These are phyloP conservation scores for Rhizopogon vesiculosus DNA, from an alignment of 768 basidiomycete species.

Conservation along the genomic window DNA sequence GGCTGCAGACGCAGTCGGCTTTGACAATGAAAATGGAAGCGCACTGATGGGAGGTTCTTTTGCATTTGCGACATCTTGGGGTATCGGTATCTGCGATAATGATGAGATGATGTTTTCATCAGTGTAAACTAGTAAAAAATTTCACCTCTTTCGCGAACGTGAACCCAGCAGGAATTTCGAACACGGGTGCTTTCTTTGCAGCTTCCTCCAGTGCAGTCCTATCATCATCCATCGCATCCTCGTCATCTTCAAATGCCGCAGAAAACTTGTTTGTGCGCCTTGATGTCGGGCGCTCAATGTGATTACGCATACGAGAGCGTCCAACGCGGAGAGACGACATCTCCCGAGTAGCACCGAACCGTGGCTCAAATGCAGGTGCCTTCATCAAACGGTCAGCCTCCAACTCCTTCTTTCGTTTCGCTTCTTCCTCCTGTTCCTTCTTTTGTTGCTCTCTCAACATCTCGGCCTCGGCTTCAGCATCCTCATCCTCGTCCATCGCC, in stretches of 20 bases:
- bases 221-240: conserved; percentile 36
- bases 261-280: conserved; percentile 57
- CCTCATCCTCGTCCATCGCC: conserved; percentile 30
- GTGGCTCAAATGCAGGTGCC: conserved; percentile 16
- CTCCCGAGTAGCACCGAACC: conserved; percentile 13
- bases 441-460: conserved; percentile 7
- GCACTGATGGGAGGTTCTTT: conserved; percentile 65
- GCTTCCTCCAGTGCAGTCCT: conserved; percentile 48
- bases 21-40: conserved; percentile 63
- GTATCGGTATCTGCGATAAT: conserved; percentile 26
- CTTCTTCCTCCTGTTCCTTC: conserved; percentile 10
- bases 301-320: conserved; percentile 52
- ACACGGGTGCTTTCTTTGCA: conserved; percentile 49
- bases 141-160: conserved; percentile 59
- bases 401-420: conserved; percentile 5
- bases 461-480: conserved; percentile 22
- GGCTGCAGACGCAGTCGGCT: conserved; percentile 20
- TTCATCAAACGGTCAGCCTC: conserved; percentile 10
- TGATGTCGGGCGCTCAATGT: conserved; percentile 52
- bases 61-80: conserved; percentile 37
- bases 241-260: conserved; percentile 53
- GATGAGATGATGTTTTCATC: not conserved
- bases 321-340: conserved; percentile 64
- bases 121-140: conserved; percentile 6
- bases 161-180: conserved; percentile 60